Evolutionary conservation across 352 stramenopile species (phyloP).

Genomic region (Pythium utonaiense): DNA sequence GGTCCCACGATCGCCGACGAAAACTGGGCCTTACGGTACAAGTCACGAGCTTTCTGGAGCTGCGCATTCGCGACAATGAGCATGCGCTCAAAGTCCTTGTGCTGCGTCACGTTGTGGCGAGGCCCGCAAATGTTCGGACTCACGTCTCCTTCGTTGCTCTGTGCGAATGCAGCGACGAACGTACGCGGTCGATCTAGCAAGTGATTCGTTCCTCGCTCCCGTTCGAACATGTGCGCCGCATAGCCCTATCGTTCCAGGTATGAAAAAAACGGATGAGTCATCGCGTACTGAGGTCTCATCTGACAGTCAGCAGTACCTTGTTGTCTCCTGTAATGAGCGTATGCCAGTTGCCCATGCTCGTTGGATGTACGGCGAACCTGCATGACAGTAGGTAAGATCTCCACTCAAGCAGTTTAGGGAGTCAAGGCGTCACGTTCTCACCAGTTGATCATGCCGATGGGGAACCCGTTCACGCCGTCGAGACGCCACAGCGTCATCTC

Average conservation of each 20-base stretch:
- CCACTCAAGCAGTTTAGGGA: no score
- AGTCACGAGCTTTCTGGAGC: slow-evolving; percentile 48
- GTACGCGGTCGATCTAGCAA: slow-evolving; percentile 72
- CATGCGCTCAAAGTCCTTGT: slow-evolving; percentile 82
- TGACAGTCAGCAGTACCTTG: slow-evolving; percentile 64
- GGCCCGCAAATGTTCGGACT: slow-evolving; percentile 89
- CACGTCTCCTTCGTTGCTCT: slow-evolving; percentile 93
- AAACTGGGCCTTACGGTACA: slow-evolving; percentile 49
- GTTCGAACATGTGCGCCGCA: slow-evolving; percentile 87
- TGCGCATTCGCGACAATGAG: slow-evolving; percentile 73
- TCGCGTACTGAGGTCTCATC: no score
- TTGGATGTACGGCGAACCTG: slow-evolving; percentile 91
- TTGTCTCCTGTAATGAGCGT: slow-evolving; percentile 93
- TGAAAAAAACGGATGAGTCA: no score
- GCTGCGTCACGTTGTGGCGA: slow-evolving; percentile 53
- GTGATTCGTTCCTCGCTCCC: slow-evolving; percentile 72
- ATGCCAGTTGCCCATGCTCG: slow-evolving; percentile 92
- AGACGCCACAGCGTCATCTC: slow-evolving; percentile 90
- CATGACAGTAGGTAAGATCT: background rate
- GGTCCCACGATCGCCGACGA: slow-evolving; percentile 34
- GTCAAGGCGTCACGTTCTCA: no score
- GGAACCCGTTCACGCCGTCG: slow-evolving; percentile 72
- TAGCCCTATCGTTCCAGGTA: slow-evolving; percentile 62
- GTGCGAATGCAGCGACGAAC: slow-evolving; percentile 92
- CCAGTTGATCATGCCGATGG: slow-evolving; percentile 92